Evolutionary conservation across 352 stramenopile genomes (phyloP).

Genomic region (Phytophthora tentaculata): DNA sequence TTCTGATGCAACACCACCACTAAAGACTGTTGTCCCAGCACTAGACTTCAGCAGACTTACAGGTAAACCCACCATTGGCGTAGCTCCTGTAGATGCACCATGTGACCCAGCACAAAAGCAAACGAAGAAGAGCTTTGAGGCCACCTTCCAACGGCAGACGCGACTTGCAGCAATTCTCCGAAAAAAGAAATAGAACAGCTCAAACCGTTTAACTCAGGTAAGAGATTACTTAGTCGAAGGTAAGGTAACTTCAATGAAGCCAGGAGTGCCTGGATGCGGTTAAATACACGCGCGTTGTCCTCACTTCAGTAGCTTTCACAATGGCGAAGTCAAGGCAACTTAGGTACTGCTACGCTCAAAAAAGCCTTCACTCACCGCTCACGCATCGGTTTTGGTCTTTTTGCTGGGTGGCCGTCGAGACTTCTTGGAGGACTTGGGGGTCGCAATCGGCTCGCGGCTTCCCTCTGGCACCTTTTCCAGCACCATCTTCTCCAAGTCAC

Average conservation of each 20-base stretch:
- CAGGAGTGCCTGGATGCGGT: slow-evolving; percentile 20
- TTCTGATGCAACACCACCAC: slow-evolving; percentile 8
- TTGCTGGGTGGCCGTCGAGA: slow-evolving; percentile 61
- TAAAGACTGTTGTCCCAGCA: slow-evolving; percentile 24
- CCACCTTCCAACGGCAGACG: slow-evolving; percentile 55
- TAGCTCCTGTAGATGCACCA: slow-evolving; percentile 20
- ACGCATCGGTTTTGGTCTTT: slow-evolving; percentile 68
- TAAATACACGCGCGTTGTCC: slow-evolving; percentile 31
- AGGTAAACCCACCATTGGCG: slow-evolving; percentile 7
- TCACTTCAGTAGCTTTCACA: slow-evolving; percentile 20
- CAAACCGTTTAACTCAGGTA: no score
- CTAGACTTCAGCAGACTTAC: slow-evolving; percentile 39
- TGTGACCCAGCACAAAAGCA: slow-evolving; percentile 34
- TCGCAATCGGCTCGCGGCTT: slow-evolving; percentile 63
- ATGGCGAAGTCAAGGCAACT: slow-evolving; percentile 8
- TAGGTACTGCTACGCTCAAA: slow-evolving; percentile 24
- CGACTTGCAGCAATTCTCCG: slow-evolving; percentile 60
- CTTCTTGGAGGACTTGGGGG: slow-evolving; percentile 68
- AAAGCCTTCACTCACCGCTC: slow-evolving; percentile 21
- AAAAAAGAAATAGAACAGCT: slow-evolving; percentile 42
- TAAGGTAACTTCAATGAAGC: slow-evolving; percentile 18
- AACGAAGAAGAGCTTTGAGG: slow-evolving; percentile 54
- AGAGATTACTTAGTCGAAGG: slow-evolving; percentile 22
- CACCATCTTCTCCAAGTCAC: slow-evolving; percentile 83
- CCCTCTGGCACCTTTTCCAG: slow-evolving; percentile 75